Conservation (phyloP, 345 rosid genomes). For the Populus pruinosa region DNA sequence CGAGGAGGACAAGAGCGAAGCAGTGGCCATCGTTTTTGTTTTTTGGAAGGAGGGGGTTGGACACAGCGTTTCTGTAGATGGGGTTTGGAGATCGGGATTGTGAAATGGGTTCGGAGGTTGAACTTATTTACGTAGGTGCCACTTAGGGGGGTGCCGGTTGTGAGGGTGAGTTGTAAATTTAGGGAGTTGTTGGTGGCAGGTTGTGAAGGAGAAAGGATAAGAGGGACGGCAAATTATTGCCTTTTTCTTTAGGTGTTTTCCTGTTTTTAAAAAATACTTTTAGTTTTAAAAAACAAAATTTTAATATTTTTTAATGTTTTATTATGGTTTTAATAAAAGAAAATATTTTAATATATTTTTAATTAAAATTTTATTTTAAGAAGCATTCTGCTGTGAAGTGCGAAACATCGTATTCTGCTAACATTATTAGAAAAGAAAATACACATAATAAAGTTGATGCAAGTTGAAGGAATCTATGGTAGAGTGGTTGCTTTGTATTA, state of each 20-base stretch:
- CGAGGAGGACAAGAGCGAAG: slow-evolving; percentile 48
- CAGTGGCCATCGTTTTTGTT: slow-evolving; percentile 42
- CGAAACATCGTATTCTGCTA: background rate
- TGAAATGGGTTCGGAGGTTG: background rate
- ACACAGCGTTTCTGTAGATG: background rate
- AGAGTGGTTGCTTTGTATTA: too few relatives aligned
- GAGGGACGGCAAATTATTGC: background rate
- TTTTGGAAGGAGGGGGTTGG: background rate
- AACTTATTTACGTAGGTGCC: slow-evolving; percentile 3
- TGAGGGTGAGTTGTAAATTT: background rate
- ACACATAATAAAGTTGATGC: too few relatives aligned
- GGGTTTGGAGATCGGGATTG: background rate
- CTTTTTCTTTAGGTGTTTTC: background rate
- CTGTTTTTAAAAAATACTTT: too few relatives aligned
- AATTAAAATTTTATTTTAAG: too few relatives aligned
- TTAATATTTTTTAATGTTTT: too few relatives aligned
- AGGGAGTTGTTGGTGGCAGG: background rate
- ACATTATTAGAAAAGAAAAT: background rate
- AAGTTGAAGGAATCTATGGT: too few relatives aligned
- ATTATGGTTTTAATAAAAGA: too few relatives aligned
- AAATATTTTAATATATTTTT: too few relatives aligned
- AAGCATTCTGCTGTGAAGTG: background rate
- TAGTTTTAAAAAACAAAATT: too few relatives aligned
- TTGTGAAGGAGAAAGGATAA: background rate
- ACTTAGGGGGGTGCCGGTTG: fast-evolving